phyloP scores from a whole-genome alignment of 176 grass and related monocot genomes.

The Bothriochloa decipiens region DNA sequence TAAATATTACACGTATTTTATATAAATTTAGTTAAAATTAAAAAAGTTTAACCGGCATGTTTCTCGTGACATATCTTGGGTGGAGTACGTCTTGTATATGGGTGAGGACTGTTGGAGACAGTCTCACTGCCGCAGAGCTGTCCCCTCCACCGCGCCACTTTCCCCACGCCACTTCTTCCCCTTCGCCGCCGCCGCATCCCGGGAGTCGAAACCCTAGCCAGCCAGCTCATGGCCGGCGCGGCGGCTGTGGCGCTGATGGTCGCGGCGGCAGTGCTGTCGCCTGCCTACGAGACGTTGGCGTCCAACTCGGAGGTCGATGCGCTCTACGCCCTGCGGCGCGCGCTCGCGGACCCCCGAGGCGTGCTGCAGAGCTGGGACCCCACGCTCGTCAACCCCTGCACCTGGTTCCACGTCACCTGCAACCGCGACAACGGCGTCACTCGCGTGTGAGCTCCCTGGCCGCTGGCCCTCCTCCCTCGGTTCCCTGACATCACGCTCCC shows the following conservation, averaged over 20 bases:
- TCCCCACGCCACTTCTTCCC: not conserved
- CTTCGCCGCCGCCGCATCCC: not conserved
- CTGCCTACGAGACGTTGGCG: conserved; percentile 33
- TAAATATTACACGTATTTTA: too few species aligned
- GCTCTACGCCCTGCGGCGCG: conserved; percentile 59
- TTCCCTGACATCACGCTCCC: not conserved
- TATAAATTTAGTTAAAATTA: too few species aligned
- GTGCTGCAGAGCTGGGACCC: conserved; percentile 90
- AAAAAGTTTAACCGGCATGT: too few species aligned
- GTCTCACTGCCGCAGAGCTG: too few species aligned
- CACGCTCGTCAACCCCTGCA: conserved; percentile 83
- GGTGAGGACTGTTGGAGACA: too few species aligned
- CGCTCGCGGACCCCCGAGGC: conserved; percentile 59
- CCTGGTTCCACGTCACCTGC: conserved; percentile 94
- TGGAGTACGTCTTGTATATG: too few species aligned
- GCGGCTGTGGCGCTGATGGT: conserved; percentile 24
- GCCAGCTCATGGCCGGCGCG: conserved; percentile 35
- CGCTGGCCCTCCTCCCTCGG: not conserved
- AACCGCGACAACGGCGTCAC: conserved; percentile 61
- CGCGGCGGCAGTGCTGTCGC: conserved; percentile 27
- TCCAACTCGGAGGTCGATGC: conserved; percentile 65
- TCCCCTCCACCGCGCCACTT: not conserved
- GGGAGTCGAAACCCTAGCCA: conserved; percentile 6
- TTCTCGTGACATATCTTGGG: too few species aligned
- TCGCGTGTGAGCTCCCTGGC: conserved; percentile 43